Base-by-base conservation (phyloP, 495 filamentous ascomycete species). In the Xylaria intraflava region DNA sequence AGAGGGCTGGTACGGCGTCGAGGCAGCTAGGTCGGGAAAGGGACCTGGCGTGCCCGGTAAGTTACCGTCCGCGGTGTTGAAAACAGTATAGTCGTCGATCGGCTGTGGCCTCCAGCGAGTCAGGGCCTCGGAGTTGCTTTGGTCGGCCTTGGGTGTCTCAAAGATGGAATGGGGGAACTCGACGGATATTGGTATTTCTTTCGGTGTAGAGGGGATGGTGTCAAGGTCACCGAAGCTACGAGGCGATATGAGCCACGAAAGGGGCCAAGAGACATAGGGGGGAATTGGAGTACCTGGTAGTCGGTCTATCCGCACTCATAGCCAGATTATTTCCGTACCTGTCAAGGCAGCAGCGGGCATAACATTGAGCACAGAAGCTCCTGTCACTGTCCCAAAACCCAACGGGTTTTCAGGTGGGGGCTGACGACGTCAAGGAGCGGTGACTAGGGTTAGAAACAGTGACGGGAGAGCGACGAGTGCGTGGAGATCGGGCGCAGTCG, bases 161-260 rank as follows among this genome's bases (percentile, higher is more conserved):
- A 88, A 85, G 49, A 79, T 70, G 33, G 77, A 73, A 59, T 76
- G 81, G 59, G 80, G 80, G 42, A 88, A 84, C 33, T 73, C 69
- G 50, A 77, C 64, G 42, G 84, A 84, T 22, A 77, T 86, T 56
- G 87, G 86, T 38, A 86, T 89, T 69, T 81, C 83, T 62, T 82
- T 86, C 20, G 86, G 86, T 51, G 87, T 89, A 49, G 84, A 84
- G 66, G 87, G 86, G 74, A 86, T 82, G 76, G 81, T 83, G 78
- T 82, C 82, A 69, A 82, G 79, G 77, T 85, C 83, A 78, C 78
- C 53, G 26, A 46, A 44, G 22, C 46, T 50, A 20, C 23, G 30
- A 46, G 40, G 4, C 14, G 30, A 16, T 45, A 24, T 49, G 22
- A 50, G 40, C 47, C 31, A 40, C 12, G 23, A n/a, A 46, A 17